A percentile compares a stretch with the other conserved stretches of the same genome.
phyloP scores from a whole-genome alignment of 306 rosid species.

The cucumber (Cucumis sativus) region Cucumber_9930_V3 NC_026658.2:25100001-25100500 shows the following conservation, averaged over 20 bases:
- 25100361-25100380: constrained; percentile 82
- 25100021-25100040: not conserved
- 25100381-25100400: constrained; percentile 54
- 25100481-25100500: not conserved
- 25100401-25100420: constrained; percentile 68
- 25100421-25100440: constrained; percentile 80
- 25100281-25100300: constrained; percentile 66
- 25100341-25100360: constrained; percentile 64
- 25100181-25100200: not conserved
- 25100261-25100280: constrained; percentile 46
- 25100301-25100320: constrained; percentile 61
- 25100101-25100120: constrained; percentile 43
- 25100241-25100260: constrained; percentile 3
- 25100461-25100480: constrained; percentile 11
- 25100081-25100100: constrained; percentile 44
- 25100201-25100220: not conserved
- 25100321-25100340: constrained; percentile 67
- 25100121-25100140: constrained; percentile 86
- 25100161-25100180: constrained; percentile 28
- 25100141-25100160: constrained; percentile 48
- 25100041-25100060: not conserved
- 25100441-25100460: constrained; percentile 29
- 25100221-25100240: not conserved
- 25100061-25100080: constrained; percentile 47
- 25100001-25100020: not conserved